phyloP scores from a whole-genome alignment of 352 stramenopile species.

The Pythium apleroticum region DNA sequence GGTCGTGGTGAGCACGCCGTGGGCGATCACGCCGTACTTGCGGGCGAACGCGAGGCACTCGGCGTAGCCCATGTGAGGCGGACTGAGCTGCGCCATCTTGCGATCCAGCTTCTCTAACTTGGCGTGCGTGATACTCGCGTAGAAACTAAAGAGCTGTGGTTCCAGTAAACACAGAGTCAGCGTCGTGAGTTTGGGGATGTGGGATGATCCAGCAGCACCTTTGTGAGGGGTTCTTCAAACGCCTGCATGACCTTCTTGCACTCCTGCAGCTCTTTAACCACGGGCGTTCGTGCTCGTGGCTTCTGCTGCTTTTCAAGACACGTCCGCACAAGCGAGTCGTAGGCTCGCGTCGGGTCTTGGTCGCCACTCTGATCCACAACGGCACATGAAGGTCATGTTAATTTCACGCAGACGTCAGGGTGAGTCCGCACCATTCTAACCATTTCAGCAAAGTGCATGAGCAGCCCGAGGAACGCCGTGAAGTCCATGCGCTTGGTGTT shows the following conservation, averaged over 20 bases:
- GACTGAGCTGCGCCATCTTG: slow-evolving; percentile 47
- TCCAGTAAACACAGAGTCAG: no score
- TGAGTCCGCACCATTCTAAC: no score
- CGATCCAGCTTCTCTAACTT: slow-evolving; percentile 70
- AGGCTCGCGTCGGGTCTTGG: slow-evolving; percentile 47
- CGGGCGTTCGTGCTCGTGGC: slow-evolving; percentile 38
- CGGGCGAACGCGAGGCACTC: slow-evolving; percentile 67
- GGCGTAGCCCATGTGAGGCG: slow-evolving; percentile 62
- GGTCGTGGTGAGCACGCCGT: slow-evolving; percentile 73
- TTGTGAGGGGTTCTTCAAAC: slow-evolving; percentile 66
- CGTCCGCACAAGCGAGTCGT: slow-evolving; percentile 62
- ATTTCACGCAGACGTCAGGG: not conserved
- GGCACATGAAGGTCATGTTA: not conserved
- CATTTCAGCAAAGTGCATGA: slow-evolving; percentile 72
- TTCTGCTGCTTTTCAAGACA: slow-evolving; percentile 73
- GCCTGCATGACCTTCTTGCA: slow-evolving; percentile 54
- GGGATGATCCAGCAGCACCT: slow-evolving; percentile 26
- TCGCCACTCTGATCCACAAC: slow-evolving; percentile 46
- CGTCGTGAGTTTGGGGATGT: not conserved
- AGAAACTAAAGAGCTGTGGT: slow-evolving; percentile 57
- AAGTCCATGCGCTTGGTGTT: slow-evolving; percentile 72
- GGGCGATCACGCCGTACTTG: slow-evolving; percentile 76
- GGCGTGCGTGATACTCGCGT: slow-evolving; percentile 43
- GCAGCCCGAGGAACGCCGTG: slow-evolving; percentile 60
- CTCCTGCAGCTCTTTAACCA: slow-evolving; percentile 60